phyloP scores from a whole-genome alignment of 2,329 filamentous ascomycete species.

The Fusarium sp. region DNA sequence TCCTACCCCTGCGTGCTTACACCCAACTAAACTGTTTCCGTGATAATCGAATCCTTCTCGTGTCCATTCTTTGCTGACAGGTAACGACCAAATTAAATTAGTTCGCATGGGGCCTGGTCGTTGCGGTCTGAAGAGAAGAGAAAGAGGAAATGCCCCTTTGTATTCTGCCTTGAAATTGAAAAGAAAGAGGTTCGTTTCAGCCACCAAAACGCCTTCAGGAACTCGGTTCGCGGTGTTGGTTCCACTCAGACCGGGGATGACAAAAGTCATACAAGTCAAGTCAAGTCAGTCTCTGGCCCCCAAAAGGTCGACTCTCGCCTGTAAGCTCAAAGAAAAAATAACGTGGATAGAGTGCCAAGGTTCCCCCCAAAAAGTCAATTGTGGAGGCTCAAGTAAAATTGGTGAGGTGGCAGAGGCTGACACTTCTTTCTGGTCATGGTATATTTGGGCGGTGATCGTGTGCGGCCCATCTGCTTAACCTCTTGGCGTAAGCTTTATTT shows the following conservation, averaged over 20 bases:
- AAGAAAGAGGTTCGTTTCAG: conserved; percentile 9
- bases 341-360: background rate
- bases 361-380: background rate
- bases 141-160: background rate
- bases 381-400: conserved; percentile 2
- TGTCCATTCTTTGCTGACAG: background rate
- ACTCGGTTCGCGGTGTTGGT: background rate
- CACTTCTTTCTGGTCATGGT: background rate
- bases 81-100: background rate
- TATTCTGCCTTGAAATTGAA: background rate
- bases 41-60: background rate
- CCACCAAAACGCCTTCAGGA: background rate
- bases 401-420: background rate
- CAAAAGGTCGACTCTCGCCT: background rate
- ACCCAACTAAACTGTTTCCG: background rate
- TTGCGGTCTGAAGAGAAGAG: background rate
- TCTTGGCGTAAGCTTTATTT: conserved; percentile 12
- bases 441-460: background rate
- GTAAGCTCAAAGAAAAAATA: background rate
- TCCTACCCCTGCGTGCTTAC: conserved; percentile 1
- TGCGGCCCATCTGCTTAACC: background rate
- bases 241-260: background rate
- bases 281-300: background rate
- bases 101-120: background rate
- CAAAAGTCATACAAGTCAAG: background rate